These are phyloP conservation scores for Mycena capillaripes DNA, from an alignment of 768 basidiomycete species.

Conservation along the genomic window DNA sequence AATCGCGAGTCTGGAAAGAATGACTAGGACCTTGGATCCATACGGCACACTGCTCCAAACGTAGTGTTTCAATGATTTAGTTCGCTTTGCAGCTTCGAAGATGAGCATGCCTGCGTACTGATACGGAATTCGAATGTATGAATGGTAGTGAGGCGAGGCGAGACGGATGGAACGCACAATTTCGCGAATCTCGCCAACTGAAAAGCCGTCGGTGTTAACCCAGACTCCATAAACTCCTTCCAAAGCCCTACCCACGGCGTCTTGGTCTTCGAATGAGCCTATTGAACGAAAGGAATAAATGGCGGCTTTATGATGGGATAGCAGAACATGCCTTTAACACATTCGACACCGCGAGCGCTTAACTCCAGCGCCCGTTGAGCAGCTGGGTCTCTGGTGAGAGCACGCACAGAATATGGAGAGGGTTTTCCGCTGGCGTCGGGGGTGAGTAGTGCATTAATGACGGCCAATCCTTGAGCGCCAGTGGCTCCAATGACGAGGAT, in stretches of 20 bases:
- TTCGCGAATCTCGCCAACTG: conserved; percentile 56
- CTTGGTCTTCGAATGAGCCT: conserved; percentile 55
- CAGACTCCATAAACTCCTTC: conserved; percentile 55
- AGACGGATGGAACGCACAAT: conserved; percentile 32
- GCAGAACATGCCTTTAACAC: conserved; percentile 45
- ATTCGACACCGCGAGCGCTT: conserved; percentile 51
- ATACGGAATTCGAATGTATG: neutral
- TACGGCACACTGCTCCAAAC: conserved; percentile 61
- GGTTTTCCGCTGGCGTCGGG: conserved; percentile 40
- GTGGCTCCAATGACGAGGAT: conserved; percentile 62
- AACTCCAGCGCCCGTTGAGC: conserved; percentile 51
- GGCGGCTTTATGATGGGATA: neutral
- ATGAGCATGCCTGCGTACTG: conserved; percentile 53
- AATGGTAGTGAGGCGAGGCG: neutral
- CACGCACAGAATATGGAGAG: conserved; percentile 57
- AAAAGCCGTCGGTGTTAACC: conserved; percentile 57
- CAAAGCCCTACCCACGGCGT: conserved; percentile 45
- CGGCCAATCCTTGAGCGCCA: conserved; percentile 58
- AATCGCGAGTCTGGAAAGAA: neutral
- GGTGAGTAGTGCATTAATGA: conserved; percentile 53
- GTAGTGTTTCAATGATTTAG: conserved; percentile 50
- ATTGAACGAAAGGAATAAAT: conserved; percentile 7
- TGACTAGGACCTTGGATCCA: conserved; percentile 49
- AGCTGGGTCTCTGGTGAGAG: conserved; percentile 53
- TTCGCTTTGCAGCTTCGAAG: conserved; percentile 56